Percentiles rank a stretch among this genome's conserved stretches.
phyloP scores from a whole-genome alignment of 2,329 filamentous ascomycete species.

The Fusarium sacchari region DNA sequence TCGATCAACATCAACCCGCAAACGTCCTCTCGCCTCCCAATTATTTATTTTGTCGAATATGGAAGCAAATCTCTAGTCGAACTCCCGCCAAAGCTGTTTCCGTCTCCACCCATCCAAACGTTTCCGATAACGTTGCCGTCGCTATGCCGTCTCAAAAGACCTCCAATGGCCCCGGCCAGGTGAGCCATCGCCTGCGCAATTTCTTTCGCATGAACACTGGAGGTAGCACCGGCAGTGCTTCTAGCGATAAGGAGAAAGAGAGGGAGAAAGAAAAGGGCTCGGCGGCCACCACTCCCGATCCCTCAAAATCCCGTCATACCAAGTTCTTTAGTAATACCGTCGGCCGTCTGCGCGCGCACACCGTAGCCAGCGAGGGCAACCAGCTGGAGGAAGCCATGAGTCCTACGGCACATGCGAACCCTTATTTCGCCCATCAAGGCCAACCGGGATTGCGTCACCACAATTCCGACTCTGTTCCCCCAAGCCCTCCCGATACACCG shows the following conservation, averaged over 20 bases:
- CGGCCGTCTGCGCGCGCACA: constrained; percentile 87
- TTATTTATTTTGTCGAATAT: constrained; percentile 47
- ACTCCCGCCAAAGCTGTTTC: constrained; percentile 28
- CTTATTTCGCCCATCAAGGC: constrained; percentile 97
- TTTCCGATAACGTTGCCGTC: constrained; percentile 15
- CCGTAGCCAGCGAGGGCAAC: constrained; percentile 92
- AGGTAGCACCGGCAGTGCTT: constrained; percentile 52
- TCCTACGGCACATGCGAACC: constrained; percentile 93
- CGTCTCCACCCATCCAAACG: constrained; percentile 19
- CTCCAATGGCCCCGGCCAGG: constrained; percentile 63
- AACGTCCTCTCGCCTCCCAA: background rate
- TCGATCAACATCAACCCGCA: constrained; percentile 23
- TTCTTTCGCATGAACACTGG: constrained; percentile 74
- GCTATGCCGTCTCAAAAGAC: constrained; percentile 65
- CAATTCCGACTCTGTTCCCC: constrained; percentile 91
- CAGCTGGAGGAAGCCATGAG: constrained; percentile 88
- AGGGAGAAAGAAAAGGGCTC: constrained; percentile 49
- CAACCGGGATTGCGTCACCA: constrained; percentile 93
- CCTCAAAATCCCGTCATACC: constrained; percentile 78
- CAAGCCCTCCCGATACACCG: constrained; percentile 91
- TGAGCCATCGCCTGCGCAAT: constrained; percentile 75
- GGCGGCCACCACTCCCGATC: constrained; percentile 29
- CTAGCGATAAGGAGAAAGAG: constrained; percentile 52
- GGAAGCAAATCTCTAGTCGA: constrained; percentile 51
- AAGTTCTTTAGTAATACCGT: constrained; percentile 89